Percentiles rank a stretch among this genome's conserved stretches.
phyloP scores from a whole-genome alignment of 2,329 filamentous ascomycete genomes.

The Pestalotiopsis fici region DNA sequence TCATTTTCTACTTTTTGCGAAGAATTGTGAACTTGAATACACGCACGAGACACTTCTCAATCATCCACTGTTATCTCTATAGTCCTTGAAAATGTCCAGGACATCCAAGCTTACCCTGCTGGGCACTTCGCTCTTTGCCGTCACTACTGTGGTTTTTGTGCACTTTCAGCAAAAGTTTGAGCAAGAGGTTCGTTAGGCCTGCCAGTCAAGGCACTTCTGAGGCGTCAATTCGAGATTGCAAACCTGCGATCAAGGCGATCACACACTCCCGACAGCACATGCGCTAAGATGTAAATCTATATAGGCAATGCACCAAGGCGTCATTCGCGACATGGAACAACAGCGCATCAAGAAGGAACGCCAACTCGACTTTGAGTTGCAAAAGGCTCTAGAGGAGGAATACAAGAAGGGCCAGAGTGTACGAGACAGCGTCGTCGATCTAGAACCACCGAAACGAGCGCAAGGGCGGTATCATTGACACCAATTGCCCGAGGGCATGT shows the following conservation, averaged over 20 bases:
- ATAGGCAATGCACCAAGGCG: slow-evolving; percentile 93
- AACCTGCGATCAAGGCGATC: neutral
- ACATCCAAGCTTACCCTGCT: slow-evolving; percentile 85
- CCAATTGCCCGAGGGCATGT: neutral
- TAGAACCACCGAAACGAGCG: slow-evolving; percentile 11
- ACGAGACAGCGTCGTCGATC: slow-evolving; percentile 11
- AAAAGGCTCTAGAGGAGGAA: slow-evolving; percentile 80
- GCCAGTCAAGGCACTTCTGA: neutral
- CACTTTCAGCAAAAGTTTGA: slow-evolving; percentile 88
- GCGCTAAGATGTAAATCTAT: slow-evolving; percentile 10
- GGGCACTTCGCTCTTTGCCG: slow-evolving; percentile 74
- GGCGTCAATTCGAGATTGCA: too few relatives aligned
- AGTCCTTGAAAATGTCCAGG: slow-evolving; percentile 70
- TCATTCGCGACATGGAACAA: slow-evolving; percentile 92
- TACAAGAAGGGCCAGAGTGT: slow-evolving; percentile 89
- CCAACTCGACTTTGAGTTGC: slow-evolving; percentile 92
- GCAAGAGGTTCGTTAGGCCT: slow-evolving; percentile 64
- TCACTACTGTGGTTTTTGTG: slow-evolving; percentile 78
- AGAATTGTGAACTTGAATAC: neutral
- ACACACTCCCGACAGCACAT: neutral
- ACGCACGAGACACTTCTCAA: neutral
- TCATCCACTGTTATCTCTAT: too few relatives aligned
- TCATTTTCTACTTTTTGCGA: neutral
- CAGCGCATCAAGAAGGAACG: slow-evolving; percentile 88
- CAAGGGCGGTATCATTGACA: slow-evolving; percentile 13